A percentile compares a stretch with the other conserved stretches of the same genome.
phyloP scores from a whole-genome alignment of 495 filamentous ascomycete species.

The Neurospora terricola region DNA sequence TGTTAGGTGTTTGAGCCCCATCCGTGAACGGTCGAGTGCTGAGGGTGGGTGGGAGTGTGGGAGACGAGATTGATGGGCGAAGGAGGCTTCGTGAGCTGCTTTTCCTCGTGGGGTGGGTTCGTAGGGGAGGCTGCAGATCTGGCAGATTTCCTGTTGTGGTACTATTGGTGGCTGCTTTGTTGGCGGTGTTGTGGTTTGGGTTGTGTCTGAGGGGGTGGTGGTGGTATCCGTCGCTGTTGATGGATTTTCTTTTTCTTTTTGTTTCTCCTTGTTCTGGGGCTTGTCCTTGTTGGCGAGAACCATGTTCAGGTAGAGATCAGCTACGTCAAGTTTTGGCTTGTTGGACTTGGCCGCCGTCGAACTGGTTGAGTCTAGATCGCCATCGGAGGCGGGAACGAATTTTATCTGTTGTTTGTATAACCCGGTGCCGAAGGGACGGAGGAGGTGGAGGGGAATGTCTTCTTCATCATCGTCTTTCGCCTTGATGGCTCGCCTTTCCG shows the following conservation, averaged over 20 bases:
- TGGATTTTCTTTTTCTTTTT: neutral
- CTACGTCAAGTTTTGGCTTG: conserved; percentile 31
- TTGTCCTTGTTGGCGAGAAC: conserved; percentile 41
- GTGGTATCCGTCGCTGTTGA: neutral
- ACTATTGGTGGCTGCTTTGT: neutral
- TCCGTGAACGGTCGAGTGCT: conserved; percentile 64
- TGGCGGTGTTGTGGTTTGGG: neutral
- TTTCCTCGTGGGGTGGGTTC: conserved; percentile 9
- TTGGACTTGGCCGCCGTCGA: conserved; percentile 7
- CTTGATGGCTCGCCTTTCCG: neutral
- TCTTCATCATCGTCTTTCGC: conserved; percentile 32
- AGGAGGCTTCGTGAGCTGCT: conserved; percentile 54
- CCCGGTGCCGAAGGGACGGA: conserved; percentile 70
- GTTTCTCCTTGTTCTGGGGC: neutral
- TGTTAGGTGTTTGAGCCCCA: conserved; percentile 65
- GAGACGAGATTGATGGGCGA: conserved; percentile 76
- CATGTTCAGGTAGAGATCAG: conserved; percentile 61
- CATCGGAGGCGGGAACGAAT: conserved; percentile 62
- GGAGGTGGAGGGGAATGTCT: conserved; percentile 58
- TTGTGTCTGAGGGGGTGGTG: neutral
- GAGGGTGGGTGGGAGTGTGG: conserved; percentile 78
- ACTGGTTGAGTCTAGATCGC: conserved; percentile 33
- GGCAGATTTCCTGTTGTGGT: conserved; percentile 12
- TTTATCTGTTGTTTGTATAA: conserved; percentile 66
- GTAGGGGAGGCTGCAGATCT: conserved; percentile 29